Base-by-base conservation (phyloP, 164 flowering plant species). In the Buxus sempervirens region DNA sequence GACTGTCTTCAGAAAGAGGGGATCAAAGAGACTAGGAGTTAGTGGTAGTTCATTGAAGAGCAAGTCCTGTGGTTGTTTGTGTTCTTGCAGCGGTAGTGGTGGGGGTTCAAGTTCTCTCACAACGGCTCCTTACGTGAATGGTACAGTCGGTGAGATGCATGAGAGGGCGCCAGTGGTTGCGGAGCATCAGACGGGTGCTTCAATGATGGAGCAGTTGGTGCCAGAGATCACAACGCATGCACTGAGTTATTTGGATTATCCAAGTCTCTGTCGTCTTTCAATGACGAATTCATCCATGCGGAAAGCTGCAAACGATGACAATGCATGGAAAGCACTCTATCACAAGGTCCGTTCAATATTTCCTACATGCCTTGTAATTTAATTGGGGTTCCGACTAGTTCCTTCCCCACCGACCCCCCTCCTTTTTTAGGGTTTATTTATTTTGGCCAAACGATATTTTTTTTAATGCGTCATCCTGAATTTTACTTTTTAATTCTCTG, bases 161-260 rank as follows among this genome's bases (percentile, higher is more conserved):
- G 75, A 66, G 73, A 62, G 58, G 67, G 72, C 51, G 57, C 65
- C 63, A 56, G 76, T 49, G 49, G 75, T 65, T 48, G 53, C 54
- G 59, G 90, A 81, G 70, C 68, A 73, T 54, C 80, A 71, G 76
- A 76, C 83, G 0, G 97, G 93, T 8, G 87, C 85, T 54, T 93
- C 99, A 27, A 96, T 96, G 99, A 96, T 96, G 98, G 99, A 96
- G 78, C 96, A 90, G 76, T 66, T 95, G 76, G 99, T 92, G 18
- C 99, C 99, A 45, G 99, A 95, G 77, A 95, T 95, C 70, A 95
- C 96, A 5, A 92, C 96, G 0, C 97, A 95, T 61, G 90, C 98
- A 23, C 79, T 95, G 32, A 95, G 96, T 80, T 95, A 95, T 62
- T 77, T 96, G 93, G 99, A 96, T 80, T 93, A 87, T 70, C 92